Base-by-base conservation (phyloP, 441 rosid species). In the Brassica balearica region DNA sequence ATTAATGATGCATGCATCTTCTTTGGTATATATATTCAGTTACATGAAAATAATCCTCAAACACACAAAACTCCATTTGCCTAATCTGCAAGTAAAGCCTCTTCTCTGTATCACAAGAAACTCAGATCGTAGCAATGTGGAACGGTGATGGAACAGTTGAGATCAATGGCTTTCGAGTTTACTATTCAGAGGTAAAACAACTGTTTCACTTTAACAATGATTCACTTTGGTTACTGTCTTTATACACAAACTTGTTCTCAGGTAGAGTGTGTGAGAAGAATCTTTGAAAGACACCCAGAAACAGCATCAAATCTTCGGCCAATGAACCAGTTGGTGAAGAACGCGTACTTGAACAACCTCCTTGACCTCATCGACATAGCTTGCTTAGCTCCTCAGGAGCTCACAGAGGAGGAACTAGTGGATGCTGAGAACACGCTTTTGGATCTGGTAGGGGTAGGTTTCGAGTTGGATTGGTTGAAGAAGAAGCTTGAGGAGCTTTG, bases 121-220 rank as follows among this genome's bases (percentile, higher is more conserved):
- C 43, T 67, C 10, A 4, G 8, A 25, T 51, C n/a, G 61, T 55
- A 74, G 6, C 68, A 69, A 79, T 79, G 82, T 79, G 82, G 82
- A 79, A 69, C n/a, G 82, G 82, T 27, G 82, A 79, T 79, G 82
- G 82, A 64, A 79, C 82, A 8, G 82, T 79, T 23, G 75, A 79
- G 1, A 60, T 79, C 71, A 69, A 79, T 74, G 82, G 75, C 41
- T 79, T 79, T 69, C 75, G 67, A 62, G 78, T 79, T 41, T 74
- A 53, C 27, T 79, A 74, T 10, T 55, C 78, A 63, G 82, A 79
- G 75, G 82, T 63, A 74, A 55, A 32, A 53, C 34, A 48, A 48
- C 5, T 1, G 14, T 4, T 34, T 66, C 68, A 38, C 12, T 55
- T 55, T 6, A 43, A 46, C 27, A 43, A 6, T 32, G 2, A 29